phyloP scores from a whole-genome alignment of 768 basidiomycete species.

The Tylopilus sp. region DNA sequence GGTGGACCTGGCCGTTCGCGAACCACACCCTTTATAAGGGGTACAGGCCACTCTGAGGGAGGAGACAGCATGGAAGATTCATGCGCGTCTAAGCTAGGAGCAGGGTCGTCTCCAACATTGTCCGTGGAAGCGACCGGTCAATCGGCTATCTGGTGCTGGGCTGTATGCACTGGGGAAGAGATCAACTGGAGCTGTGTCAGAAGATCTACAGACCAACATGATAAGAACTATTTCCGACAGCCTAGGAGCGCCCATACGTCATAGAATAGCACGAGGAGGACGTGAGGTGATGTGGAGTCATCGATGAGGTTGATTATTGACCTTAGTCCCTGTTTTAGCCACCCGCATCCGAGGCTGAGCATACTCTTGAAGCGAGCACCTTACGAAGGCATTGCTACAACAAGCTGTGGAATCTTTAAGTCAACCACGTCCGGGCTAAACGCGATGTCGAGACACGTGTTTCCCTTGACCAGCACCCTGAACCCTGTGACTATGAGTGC shows the following conservation, averaged over 20 bases:
- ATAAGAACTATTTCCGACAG: not conserved
- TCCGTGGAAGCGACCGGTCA: not conserved
- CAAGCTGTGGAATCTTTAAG: too few relatives aligned
- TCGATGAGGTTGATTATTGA: not conserved
- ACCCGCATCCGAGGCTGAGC: too few relatives aligned
- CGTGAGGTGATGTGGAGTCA: slow-evolving; percentile 1
- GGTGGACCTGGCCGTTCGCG: not conserved
- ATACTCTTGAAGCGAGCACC: too few relatives aligned
- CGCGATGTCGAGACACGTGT: too few relatives aligned
- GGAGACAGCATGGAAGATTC: slow-evolving; percentile 1
- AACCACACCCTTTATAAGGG: slow-evolving; percentile 12
- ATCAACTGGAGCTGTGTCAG: not conserved
- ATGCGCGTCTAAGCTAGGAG: slow-evolving; percentile 8
- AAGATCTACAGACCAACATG: not conserved
- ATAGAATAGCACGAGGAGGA: slow-evolving; percentile 7
- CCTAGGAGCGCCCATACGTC: not conserved
- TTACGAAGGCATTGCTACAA: too few relatives aligned
- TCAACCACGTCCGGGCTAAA: too few relatives aligned
- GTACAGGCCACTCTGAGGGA: slow-evolving; percentile 1
- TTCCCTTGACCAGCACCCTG: too few relatives aligned
- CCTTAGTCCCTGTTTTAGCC: too few relatives aligned
- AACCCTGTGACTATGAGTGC: too few relatives aligned
- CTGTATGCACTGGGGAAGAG: not conserved
- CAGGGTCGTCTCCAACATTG: not conserved
- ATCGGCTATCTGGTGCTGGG: not conserved